Evolutionary conservation across 257 asterid species (phyloP).

Genomic region (Paulownia fortunei): DNA sequence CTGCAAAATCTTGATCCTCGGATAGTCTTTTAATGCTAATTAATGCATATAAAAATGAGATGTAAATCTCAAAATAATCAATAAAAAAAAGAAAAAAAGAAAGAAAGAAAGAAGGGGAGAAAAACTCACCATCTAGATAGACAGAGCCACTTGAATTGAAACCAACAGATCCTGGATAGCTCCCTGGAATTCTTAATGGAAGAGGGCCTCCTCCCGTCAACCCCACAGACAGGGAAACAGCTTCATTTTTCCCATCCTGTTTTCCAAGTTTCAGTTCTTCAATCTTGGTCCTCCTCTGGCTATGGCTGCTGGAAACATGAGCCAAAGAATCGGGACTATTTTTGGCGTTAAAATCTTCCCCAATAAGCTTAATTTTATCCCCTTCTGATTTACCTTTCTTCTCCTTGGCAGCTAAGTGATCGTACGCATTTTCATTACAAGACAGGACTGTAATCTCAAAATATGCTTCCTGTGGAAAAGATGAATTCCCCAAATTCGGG

Average conservation of each 20-base stretch:
- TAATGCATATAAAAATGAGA: background rate
- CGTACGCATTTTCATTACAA: slow-evolving; percentile 10
- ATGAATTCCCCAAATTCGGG: slow-evolving; percentile 68
- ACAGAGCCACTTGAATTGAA: slow-evolving; percentile 82
- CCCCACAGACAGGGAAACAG: slow-evolving; percentile 53
- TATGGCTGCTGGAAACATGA: slow-evolving; percentile 35
- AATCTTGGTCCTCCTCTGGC: slow-evolving; percentile 39
- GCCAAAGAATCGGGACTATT: slow-evolving; percentile 21
- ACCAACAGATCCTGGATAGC: slow-evolving; percentile 72
- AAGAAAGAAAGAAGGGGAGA: background rate
- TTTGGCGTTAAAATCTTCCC: slow-evolving; percentile 61
- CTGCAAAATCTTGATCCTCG: slow-evolving; percentile 27
- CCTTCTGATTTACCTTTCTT: slow-evolving; percentile 54
- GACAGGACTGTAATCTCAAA: slow-evolving; percentile 73
- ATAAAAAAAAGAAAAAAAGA: background rate
- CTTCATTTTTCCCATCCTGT: slow-evolving; percentile 39
- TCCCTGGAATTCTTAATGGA: slow-evolving; percentile 69
- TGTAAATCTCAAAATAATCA: background rate
- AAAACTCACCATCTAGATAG: slow-evolving; percentile 69
- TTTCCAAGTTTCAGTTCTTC: slow-evolving; percentile 47
- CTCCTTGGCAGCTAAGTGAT: slow-evolving; percentile 11
- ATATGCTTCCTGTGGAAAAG: slow-evolving; percentile 92
- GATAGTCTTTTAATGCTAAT: slow-evolving; percentile 23
- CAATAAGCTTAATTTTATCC: slow-evolving; percentile 70
- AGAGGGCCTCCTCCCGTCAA: slow-evolving; percentile 57